Evolutionary conservation across 1,284 basidiomycete genomes (phyloP), one percentile per base, ranked within the genome.

Genomic region (Sporisorium reilianum): DNA sequence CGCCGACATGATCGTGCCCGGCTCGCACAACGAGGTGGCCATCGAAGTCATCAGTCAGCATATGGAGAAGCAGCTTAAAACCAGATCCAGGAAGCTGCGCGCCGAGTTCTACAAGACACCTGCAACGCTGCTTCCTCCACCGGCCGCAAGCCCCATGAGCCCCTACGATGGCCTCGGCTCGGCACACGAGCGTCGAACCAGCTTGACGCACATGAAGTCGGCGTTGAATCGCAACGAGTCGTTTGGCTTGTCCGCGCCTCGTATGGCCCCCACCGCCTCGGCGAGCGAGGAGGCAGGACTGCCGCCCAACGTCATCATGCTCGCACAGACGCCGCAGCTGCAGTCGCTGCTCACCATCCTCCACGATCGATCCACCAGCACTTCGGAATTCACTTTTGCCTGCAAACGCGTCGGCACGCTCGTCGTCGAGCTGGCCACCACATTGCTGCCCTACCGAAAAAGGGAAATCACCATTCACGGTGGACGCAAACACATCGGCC

Each of bases 41-140:
- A 95, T 97, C 65, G 94, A 97, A 58, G 88, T 99, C 22, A 94
- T 99, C 60, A 91, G 92, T 23, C 94, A 93, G 1, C 96, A 98
- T 83, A 90, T 98, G 69, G 90, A 91, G 53, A 89, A 91, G 48
- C 91, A 97, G 85, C 88, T 98, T 25, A 50, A 64, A 28, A 62
- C 55, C 51, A 38, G 77, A 20, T 71, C 75, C 1, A 64, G 48
- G 16, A 66, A 71, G 53, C 56, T 80, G 12, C 64, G 79, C 11
- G 60, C 71, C 44, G 79, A 78, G 36, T 77, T 80, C 48, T 68
- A 71, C 50, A 71, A 68, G 57, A 79, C 78, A 3, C 65, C 72
- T 14, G 60, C 69, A 4, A 73, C 68, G 0, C 64, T 59, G 18
- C 12, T 46, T 2, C 38, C 63, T 22, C 28, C 61, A 0, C 20